A percentile compares a stretch with the other conserved stretches of the same genome.
Conservation (phyloP, 2,329 filamentous ascomycete species). For the Ophiosphaerella narmari region DNA sequence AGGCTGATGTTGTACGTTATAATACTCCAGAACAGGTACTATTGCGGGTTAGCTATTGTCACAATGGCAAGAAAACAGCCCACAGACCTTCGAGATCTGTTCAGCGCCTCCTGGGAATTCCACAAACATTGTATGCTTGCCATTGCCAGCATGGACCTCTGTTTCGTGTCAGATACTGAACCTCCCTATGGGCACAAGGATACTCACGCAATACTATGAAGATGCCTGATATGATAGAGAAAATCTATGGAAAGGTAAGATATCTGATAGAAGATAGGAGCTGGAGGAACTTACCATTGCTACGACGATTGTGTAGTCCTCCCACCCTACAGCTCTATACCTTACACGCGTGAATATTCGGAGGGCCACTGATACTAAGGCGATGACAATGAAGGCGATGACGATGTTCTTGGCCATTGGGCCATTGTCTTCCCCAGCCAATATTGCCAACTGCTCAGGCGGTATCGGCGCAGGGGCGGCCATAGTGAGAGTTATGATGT, state of each 20-base stretch:
- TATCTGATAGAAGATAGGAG: background rate
- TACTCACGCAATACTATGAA: conserved; percentile 13
- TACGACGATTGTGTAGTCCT: conserved; percentile 26
- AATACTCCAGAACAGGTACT: conserved; percentile 31
- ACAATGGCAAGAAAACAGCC: no score
- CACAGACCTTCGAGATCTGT: conserved; percentile 20
- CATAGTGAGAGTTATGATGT: background rate
- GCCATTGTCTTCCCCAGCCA: conserved; percentile 7
- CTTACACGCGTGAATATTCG: conserved; percentile 27
- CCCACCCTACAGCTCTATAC: conserved; percentile 21
- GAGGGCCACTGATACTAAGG: conserved; percentile 25
- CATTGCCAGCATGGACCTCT: conserved; percentile 28
- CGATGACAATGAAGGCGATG: conserved; percentile 22
- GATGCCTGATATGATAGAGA: conserved; percentile 12
- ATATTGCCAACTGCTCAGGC: conserved; percentile 9
- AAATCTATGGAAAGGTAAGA: conserved; percentile 4
- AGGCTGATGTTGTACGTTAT: conserved; percentile 28
- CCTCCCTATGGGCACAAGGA: conserved; percentile 13
- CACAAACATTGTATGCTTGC: conserved; percentile 27
- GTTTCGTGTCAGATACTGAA: conserved; percentile 1
- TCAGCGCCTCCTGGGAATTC: conserved; percentile 12
- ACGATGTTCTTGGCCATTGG: conserved; percentile 4
- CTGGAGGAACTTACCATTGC: conserved; percentile 19
- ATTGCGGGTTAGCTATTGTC: background rate
- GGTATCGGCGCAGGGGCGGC: conserved; percentile 1